Evolutionary conservation across 2,329 filamentous ascomycete species (phyloP).

Genomic region (Ophiocordyceps camponoti-saundersi): DNA sequence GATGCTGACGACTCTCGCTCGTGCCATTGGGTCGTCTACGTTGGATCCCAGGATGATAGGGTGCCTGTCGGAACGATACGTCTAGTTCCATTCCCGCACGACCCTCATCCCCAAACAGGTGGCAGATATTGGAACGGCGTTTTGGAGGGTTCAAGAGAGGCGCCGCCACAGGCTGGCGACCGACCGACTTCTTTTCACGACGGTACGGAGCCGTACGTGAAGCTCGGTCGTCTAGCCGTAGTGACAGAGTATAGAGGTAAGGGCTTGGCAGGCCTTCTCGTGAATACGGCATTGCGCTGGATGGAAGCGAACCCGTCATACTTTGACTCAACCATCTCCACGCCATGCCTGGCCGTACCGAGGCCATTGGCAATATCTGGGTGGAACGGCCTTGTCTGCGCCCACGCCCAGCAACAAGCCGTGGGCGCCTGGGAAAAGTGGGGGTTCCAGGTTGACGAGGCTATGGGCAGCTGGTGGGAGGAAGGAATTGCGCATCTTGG

Average conservation of each 20-base stretch:
- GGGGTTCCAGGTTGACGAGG: slow-evolving; percentile 59
- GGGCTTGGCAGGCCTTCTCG: slow-evolving; percentile 47
- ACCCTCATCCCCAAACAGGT: slow-evolving; percentile 38
- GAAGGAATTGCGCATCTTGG: slow-evolving; percentile 74
- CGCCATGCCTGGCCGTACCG: slow-evolving; percentile 22
- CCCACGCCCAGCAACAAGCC: slow-evolving; percentile 60
- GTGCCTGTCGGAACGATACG: slow-evolving; percentile 57
- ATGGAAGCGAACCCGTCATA: slow-evolving; percentile 39
- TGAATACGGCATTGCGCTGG: slow-evolving; percentile 53
- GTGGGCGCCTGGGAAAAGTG: slow-evolving; percentile 49
- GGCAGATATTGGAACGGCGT: slow-evolving; percentile 29
- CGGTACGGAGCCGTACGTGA: slow-evolving; percentile 59
- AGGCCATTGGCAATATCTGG: slow-evolving; percentile 25
- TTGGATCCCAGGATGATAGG: slow-evolving; percentile 30
- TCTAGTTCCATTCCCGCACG: slow-evolving; percentile 66
- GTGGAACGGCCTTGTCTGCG: slow-evolving; percentile 62
- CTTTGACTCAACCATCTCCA: slow-evolving; percentile 32
- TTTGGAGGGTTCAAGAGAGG: slow-evolving; percentile 11
- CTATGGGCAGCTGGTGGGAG: slow-evolving; percentile 63
- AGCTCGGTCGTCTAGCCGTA: slow-evolving; percentile 64
- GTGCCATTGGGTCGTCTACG: slow-evolving; percentile 82
- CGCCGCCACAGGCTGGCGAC: slow-evolving; percentile 12
- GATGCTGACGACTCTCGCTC: slow-evolving; percentile 65
- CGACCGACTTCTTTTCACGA: slow-evolving; percentile 35
- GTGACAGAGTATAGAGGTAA: slow-evolving; percentile 45